phyloP scores from a whole-genome alignment of 495 filamentous ascomycete genomes.

The Aspergillus steynii region DNA sequence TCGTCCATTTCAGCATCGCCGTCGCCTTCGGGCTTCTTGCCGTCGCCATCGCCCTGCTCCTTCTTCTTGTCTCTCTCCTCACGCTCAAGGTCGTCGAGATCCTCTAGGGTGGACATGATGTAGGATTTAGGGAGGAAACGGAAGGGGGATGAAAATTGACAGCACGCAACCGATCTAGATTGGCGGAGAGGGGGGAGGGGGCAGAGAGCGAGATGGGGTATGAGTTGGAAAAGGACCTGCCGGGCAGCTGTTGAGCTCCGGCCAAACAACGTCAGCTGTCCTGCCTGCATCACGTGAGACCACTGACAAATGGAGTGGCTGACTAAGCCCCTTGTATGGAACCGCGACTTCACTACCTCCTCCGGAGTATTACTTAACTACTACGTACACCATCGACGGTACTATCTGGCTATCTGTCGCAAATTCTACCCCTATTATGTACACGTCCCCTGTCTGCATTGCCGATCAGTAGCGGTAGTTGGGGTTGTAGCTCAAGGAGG shows the following conservation, averaged over 20 bases:
- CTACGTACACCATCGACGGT: not conserved
- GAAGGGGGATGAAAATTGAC: constrained; percentile 5
- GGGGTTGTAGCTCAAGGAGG: constrained; percentile 1
- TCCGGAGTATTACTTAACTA: not conserved
- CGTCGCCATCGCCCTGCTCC: constrained; percentile 56
- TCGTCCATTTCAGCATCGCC: constrained; percentile 88
- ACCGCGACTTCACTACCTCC: too few species aligned
- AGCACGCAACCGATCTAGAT: constrained; percentile 2
- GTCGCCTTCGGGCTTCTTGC: constrained; percentile 60
- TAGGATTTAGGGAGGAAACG: constrained; percentile 12
- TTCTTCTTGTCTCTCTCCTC: constrained; percentile 76
- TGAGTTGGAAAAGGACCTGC: constrained; percentile 27
- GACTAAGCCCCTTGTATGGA: not conserved
- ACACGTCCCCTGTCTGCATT: not conserved
- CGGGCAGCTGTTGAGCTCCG: constrained; percentile 40
- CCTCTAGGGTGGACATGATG: constrained; percentile 82
- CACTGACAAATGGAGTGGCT: constrained; percentile 23
- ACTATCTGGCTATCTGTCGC: not conserved
- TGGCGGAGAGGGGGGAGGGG: constrained; percentile 17
- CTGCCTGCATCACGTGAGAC: constrained; percentile 38
- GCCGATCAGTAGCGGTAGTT: constrained; percentile 3
- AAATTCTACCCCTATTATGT: not conserved
- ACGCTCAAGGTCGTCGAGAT: constrained; percentile 76
- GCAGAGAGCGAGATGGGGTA: constrained; percentile 12
- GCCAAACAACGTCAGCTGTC: constrained; percentile 45